Evolutionary conservation across 2,329 filamentous ascomycete species (phyloP).

Genomic region (Epichloe sylvatica): DNA sequence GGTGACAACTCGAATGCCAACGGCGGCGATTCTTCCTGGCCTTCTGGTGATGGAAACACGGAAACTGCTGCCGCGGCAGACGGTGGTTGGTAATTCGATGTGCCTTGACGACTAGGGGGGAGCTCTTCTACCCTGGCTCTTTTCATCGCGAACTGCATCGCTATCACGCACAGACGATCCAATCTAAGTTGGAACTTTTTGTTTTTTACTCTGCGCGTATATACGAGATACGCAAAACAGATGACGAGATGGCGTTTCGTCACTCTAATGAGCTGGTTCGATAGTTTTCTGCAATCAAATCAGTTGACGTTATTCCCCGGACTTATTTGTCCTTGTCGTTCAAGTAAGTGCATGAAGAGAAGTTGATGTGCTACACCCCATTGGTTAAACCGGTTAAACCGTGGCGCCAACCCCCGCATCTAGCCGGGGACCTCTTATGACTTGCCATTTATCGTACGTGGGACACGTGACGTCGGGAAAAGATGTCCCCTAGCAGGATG

Average conservation of each 20-base stretch:
- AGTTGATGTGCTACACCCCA: not conserved
- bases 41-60: constrained; percentile 3
- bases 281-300: not conserved
- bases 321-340: not conserved
- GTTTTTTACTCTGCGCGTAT: not conserved
- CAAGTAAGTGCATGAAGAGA: not conserved
- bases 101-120: not conserved
- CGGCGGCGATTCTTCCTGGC: constrained; percentile 1
- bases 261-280: not conserved
- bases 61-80: not conserved
- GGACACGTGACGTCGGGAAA: no score
- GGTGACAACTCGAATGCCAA: constrained; percentile 6
- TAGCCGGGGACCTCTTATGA: not conserved
- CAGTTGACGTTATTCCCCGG: not conserved
- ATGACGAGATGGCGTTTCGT: not conserved
- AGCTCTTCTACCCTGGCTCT: not conserved
- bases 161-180: not conserved
- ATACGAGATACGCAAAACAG: not conserved
- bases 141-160: not conserved
- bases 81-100: not conserved
- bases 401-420: not conserved
- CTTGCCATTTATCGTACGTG: not conserved
- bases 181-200: not conserved
- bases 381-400: not conserved
- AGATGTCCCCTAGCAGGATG: no score